phyloP scores from a whole-genome alignment of 176 grass and related monocot genomes.

The Saccharum spontaneum region DNA sequence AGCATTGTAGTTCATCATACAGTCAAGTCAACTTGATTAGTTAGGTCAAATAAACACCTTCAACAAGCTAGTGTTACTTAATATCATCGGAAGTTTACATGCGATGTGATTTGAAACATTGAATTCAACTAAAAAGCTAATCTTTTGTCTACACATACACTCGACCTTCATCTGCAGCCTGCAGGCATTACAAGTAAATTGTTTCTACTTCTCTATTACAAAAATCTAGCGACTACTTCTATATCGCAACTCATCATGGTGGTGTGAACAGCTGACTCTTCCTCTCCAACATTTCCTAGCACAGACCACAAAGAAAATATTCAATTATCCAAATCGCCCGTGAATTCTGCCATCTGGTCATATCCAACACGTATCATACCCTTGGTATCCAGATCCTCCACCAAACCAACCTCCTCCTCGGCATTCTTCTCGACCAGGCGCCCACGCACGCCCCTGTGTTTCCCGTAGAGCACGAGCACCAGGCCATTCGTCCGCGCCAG shows the following conservation, averaged over 20 bases:
- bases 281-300: not conserved
- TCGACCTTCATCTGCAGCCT: not conserved
- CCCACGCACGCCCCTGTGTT: slow-evolving; percentile 69
- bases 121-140: not conserved
- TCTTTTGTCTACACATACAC: not conserved
- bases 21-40: not conserved
- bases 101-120: not conserved
- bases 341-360: slow-evolving; percentile 78
- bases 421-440: slow-evolving; percentile 59
- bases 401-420: slow-evolving; percentile 56
- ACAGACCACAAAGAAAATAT: slow-evolving; percentile 5
- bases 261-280: no score
- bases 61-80: not conserved
- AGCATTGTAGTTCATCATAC: not conserved
- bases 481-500: slow-evolving; percentile 60
- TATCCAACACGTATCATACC: slow-evolving; percentile 66
- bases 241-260: not conserved
- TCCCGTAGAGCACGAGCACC: slow-evolving; percentile 71
- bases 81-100: not conserved
- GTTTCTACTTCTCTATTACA: not conserved
- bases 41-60: not conserved
- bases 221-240: not conserved
- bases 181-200: not conserved
- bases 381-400: slow-evolving; percentile 64
- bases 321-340: slow-evolving; percentile 45